These are phyloP conservation scores for Suhomyces bokatorum DNA, from an alignment of 1,139 yeast genomes.

Conservation along the genomic window DNA sequence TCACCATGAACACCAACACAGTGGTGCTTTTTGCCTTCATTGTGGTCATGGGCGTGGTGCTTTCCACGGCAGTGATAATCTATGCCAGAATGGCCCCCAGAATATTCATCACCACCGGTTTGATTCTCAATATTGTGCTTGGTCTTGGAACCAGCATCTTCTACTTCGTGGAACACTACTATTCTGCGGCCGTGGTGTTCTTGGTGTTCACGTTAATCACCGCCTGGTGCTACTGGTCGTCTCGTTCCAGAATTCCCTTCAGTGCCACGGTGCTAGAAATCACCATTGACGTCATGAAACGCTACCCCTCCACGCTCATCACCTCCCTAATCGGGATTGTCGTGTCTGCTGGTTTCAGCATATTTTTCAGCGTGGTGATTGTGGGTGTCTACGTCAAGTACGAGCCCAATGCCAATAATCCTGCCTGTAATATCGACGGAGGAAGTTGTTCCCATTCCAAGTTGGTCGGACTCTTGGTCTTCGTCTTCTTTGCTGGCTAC, in stretches of 20 bases:
- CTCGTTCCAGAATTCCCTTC: conserved; percentile 67
- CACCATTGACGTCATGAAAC: conserved; percentile 72
- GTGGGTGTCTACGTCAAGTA: conserved; percentile 78
- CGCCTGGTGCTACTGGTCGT: conserved; percentile 73
- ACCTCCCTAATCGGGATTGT: conserved; percentile 67
- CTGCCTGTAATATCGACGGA: conserved; percentile 49
- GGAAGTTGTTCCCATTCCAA: conserved; percentile 69
- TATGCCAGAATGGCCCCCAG: conserved; percentile 67
- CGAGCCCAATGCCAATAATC: conserved; percentile 42
- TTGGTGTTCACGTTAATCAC: conserved; percentile 62
- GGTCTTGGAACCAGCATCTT: conserved; percentile 78
- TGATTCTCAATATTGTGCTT: conserved; percentile 63
- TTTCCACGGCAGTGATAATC: conserved; percentile 56
- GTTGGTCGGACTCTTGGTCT: conserved; percentile 65
- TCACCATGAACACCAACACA: conserved; percentile 73
- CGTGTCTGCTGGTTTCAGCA: conserved; percentile 62
- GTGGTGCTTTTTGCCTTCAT: conserved; percentile 70
- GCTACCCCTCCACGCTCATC: conserved; percentile 66
- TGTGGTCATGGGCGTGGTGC: conserved; percentile 58
- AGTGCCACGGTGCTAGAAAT: conserved; percentile 74
- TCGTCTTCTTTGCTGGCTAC: conserved; percentile 81
- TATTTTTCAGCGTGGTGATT: conserved; percentile 64
- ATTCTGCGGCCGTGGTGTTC: conserved; percentile 78
- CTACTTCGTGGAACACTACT: conserved; percentile 63
- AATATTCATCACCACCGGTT: conserved; percentile 67